Base-by-base conservation (phyloP, 352 stramenopile species). In the Hyaloperonospora arabidopsidis region DNA sequence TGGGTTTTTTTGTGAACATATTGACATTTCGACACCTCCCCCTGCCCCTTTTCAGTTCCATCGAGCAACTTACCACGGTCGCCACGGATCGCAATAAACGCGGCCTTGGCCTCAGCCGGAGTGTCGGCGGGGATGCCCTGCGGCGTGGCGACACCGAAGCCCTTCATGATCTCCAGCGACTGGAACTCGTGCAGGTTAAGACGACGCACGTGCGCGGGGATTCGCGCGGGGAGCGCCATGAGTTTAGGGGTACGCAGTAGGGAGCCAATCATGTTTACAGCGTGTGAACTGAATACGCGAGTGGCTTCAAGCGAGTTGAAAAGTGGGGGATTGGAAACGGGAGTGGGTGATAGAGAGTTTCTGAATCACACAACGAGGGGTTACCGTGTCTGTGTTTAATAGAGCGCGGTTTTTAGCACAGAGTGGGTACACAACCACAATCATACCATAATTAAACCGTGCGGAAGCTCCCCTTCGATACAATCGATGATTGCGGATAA, bases 111-210 rank as follows among this genome's bases (percentile, higher is more conserved):
- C 63, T 95, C 86, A 5, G 76, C 85, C 5, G 87, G 76, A 11
- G 87, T 94, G 54, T 74, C 68, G 46, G 84, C 86, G 35, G 82
- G 66, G 55, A 89, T 78, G 52, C 78, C 79, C 41, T 71, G 67
- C 18, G 79, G 86, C 29, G 86, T 86, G 32, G 68, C 69, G 29
- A 96, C 84, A 61, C 81, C 86, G 61, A 80, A 96, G 41, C 74
- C 74, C 67, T 95, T 89, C 84, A 97, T 96, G 68, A 97, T 92
- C 60, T 97, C 77, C 67, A 97, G 90, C 57, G 83, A 90, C 74
- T 96, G 86, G 76, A 96, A 97, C 72, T 97, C 90, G 67, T 97
- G 91, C 39, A 97, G 74, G 70, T 97, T 97, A 19, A 97, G 75
- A 57, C 85, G 79, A 50, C 89, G 86, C 57, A 92, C 66, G 64